phyloP scores from a whole-genome alignment of 495 filamentous ascomycete species.

The Aspergillus funiculosus region DNA sequence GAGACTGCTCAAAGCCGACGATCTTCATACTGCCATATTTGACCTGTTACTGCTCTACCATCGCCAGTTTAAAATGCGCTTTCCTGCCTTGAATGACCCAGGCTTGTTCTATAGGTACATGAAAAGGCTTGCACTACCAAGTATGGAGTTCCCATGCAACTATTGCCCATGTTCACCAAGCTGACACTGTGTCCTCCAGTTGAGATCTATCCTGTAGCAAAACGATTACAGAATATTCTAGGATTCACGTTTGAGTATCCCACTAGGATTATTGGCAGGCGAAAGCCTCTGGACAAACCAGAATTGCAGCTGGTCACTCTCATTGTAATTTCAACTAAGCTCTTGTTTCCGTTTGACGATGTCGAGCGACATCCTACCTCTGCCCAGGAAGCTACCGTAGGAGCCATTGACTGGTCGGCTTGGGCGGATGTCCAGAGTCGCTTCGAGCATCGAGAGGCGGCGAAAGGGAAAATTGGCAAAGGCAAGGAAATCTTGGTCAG shows the following conservation, averaged over 20 bases:
- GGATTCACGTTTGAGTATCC: constrained; percentile 54
- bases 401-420: constrained; percentile 62
- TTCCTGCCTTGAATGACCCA: constrained; percentile 66
- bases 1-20: constrained; percentile 42
- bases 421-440: constrained; percentile 58
- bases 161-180: too few species aligned
- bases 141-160: too few species aligned
- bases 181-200: constrained; percentile 38
- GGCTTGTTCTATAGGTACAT: constrained; percentile 64
- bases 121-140: constrained; percentile 67
- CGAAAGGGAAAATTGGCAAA: constrained; percentile 27
- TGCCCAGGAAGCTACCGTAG: constrained; percentile 52
- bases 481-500: constrained; percentile 48
- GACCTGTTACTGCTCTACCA: constrained; percentile 58
- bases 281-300: constrained; percentile 48
- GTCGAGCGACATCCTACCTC: constrained; percentile 50
- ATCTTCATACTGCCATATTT: constrained; percentile 58
- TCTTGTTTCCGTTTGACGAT: constrained; percentile 70
- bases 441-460: constrained; percentile 27
- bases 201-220: constrained; percentile 61
- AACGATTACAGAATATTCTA: constrained; percentile 53
- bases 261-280: constrained; percentile 22
- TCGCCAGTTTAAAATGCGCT: constrained; percentile 58
- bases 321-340: constrained; percentile 72
- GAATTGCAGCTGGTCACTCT: constrained; percentile 67